These are phyloP conservation scores for Fraxinus sp. DNA, from an alignment of 305 asterid species.

Conservation along the genomic window DNA sequence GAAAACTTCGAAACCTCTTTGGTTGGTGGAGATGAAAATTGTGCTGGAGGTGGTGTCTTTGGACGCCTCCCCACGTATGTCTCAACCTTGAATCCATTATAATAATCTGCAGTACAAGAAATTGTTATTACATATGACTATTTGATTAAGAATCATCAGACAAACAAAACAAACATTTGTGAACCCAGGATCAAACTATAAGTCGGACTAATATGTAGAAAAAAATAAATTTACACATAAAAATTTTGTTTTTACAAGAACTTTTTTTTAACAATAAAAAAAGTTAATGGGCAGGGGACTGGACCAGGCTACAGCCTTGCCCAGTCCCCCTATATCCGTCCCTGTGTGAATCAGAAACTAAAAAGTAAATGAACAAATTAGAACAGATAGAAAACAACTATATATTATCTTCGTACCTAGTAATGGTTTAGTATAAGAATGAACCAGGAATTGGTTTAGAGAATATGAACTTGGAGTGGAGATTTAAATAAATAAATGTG, in stretches of 20 bases:
- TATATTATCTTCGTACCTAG: not conserved
- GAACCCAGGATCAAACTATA: too few species aligned
- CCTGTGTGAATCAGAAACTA: not conserved
- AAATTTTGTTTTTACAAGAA: too few species aligned
- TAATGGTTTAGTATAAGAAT: not conserved
- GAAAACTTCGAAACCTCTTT: not conserved
- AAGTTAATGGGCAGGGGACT: too few species aligned
- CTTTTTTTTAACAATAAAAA: too few species aligned
- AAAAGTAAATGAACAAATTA: not conserved
- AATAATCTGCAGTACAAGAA: not conserved
- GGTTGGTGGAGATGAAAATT: not conserved
- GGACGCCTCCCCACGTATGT: not conserved
- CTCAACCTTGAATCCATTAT: not conserved
- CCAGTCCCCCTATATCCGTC: too few species aligned
- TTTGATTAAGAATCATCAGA: not conserved
- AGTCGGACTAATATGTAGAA: too few species aligned
- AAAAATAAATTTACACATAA: too few species aligned
- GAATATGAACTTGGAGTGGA: not conserved
- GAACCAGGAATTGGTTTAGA: not conserved
- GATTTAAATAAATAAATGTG: not conserved
- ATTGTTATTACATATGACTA: not conserved
- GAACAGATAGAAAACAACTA: not conserved
- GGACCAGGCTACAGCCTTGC: too few species aligned
- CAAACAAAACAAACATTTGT: not conserved
- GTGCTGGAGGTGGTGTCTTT: not conserved